Evolutionary conservation across 371 early-diverging fungal species (phyloP).

Genomic region (Gilbertella persicaria): DNA sequence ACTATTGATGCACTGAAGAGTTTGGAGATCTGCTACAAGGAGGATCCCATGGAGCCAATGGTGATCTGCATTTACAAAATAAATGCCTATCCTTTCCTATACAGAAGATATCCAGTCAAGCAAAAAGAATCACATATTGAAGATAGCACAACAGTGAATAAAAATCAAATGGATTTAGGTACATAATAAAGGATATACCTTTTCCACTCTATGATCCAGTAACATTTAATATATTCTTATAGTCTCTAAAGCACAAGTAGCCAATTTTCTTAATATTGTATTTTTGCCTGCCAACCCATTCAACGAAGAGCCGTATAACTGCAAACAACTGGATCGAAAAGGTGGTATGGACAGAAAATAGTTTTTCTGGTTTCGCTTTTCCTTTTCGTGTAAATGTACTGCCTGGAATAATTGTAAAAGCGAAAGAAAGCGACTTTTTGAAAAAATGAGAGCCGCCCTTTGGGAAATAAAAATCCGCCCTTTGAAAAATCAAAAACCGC

Average conservation of each 20-base stretch:
- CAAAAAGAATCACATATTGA: conserved; percentile 12
- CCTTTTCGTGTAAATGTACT: no score
- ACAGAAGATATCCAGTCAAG: conserved; percentile 19
- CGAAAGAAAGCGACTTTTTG: no score
- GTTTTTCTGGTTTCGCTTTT: no score
- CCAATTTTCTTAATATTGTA: conserved; percentile 16
- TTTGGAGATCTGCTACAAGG: conserved; percentile 18
- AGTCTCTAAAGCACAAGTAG: conserved; percentile 19
- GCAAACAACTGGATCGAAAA: conserved; percentile 24
- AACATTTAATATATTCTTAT: conserved; percentile 14
- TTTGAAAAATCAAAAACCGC: no score
- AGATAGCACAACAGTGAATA: conserved; percentile 20
- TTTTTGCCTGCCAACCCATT: conserved; percentile 19
- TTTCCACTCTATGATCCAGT: conserved; percentile 17
- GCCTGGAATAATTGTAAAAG: no score
- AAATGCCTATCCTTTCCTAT: conserved; percentile 21
- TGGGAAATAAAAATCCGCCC: no score
- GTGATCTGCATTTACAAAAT: conserved; percentile 16
- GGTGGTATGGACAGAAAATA: no score
- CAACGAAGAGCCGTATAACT: conserved; percentile 22
- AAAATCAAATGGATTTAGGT: conserved; percentile 18
- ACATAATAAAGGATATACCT: conserved; percentile 16
- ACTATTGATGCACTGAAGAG: conserved; percentile 3
- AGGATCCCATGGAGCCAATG: conserved; percentile 18
- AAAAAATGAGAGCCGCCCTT: no score